These are phyloP conservation scores for Zalaria sp. DNA, from an alignment of 2,329 filamentous ascomycete species.

Conservation along the genomic window DNA sequence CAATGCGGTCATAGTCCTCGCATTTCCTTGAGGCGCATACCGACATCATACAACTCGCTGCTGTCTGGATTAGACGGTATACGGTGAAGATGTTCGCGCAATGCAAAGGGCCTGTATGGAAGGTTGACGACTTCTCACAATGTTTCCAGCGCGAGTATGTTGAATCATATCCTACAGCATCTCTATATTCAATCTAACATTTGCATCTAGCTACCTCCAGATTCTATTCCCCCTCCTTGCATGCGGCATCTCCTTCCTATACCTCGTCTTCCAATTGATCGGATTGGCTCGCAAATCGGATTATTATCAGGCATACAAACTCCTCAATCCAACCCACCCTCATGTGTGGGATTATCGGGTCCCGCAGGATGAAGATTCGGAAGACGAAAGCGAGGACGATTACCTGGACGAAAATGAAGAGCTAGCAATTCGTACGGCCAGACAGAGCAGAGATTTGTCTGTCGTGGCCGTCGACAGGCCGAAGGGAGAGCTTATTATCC, in stretches of 20 bases:
- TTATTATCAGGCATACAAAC: conserved; percentile 43
- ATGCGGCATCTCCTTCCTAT: conserved; percentile 54
- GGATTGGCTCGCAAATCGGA: conserved; percentile 39
- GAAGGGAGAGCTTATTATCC: conserved; percentile 53
- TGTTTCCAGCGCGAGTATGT: conserved; percentile 53
- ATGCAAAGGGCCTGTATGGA: conserved; percentile 46
- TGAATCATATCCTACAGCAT: conserved; percentile 19
- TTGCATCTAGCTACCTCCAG: conserved; percentile 52
- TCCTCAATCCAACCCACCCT: conserved; percentile 29
- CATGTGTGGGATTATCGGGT: conserved; percentile 23
- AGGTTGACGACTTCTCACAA: conserved; percentile 44
- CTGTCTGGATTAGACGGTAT: too few relatives aligned
- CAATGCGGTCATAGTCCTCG: not conserved
- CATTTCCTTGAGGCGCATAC: not conserved
- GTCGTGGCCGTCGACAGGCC: conserved; percentile 63
- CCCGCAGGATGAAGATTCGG: conserved; percentile 11
- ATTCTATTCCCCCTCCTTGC: conserved; percentile 64
- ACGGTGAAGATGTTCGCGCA: conserved; percentile 34
- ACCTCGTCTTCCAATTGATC: conserved; percentile 46
- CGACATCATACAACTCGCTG: too few relatives aligned
- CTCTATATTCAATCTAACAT: conserved; percentile 8
- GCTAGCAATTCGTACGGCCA: conserved; percentile 41
- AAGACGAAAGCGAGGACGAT: conserved; percentile 32
- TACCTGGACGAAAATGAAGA: conserved; percentile 44
- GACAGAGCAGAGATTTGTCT: conserved; percentile 33